These are phyloP conservation scores for Pythium phragmitis DNA, from an alignment of 352 stramenopile genomes.

Conservation along the genomic window DNA sequence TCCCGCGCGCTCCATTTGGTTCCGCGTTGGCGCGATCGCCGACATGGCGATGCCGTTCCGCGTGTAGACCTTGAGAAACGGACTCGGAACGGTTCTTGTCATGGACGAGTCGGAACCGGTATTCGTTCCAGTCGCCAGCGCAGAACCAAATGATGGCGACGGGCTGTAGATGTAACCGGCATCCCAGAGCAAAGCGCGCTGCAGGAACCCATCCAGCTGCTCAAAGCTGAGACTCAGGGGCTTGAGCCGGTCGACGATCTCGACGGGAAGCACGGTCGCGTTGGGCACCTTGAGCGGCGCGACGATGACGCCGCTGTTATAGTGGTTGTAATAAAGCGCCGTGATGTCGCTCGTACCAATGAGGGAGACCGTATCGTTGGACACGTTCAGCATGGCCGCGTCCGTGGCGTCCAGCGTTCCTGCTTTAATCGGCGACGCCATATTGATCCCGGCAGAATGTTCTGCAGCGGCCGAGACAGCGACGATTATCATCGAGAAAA, in stretches of 20 bases:
- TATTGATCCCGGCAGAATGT: not conserved
- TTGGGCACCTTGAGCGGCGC: constrained; percentile 19
- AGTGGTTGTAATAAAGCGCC: constrained; percentile 26
- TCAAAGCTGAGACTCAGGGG: constrained; percentile 21
- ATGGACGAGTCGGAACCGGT: not conserved
- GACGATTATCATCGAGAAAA: constrained; percentile 14
- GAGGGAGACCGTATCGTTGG: constrained; percentile 22
- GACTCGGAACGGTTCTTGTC: not conserved
- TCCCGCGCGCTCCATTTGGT: constrained; percentile 25
- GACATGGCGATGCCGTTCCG: constrained; percentile 24
- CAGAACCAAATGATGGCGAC: not conserved
- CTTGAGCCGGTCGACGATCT: constrained; percentile 13
- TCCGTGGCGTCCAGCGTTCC: not conserved
- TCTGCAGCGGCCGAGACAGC: constrained; percentile 5
- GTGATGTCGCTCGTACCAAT: constrained; percentile 23
- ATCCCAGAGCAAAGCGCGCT: constrained; percentile 63
- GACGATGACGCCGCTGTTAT: constrained; percentile 29
- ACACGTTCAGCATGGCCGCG: constrained; percentile 5
- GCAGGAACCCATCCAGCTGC: constrained; percentile 32
- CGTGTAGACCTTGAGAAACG: constrained; percentile 30
- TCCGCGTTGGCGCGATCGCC: constrained; percentile 22
- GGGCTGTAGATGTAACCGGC: constrained; percentile 37
- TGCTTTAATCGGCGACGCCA: not conserved
- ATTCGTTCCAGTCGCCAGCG: not conserved
- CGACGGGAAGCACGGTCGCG: constrained; percentile 2